Evolutionary conservation across 345 rosid species (phyloP), one percentile per base, ranked within the genome.

Genomic region (Barbarea vulgaris): DNA sequence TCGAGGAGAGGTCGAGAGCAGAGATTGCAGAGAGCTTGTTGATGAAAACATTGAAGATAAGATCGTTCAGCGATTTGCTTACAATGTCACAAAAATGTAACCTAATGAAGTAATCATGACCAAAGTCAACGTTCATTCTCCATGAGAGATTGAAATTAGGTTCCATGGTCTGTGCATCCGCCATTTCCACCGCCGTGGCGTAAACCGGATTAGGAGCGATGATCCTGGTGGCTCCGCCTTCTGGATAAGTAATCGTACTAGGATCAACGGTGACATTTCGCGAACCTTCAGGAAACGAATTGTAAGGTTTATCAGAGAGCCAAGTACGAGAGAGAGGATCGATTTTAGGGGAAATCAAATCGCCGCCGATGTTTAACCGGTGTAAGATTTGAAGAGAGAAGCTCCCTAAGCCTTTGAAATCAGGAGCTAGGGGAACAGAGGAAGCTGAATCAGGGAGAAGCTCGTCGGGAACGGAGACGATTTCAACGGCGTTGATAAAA

Each of bases 11-110:
- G 46, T 91, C 93, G 2, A 91, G 84, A 33, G 73, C 61, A 0
- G 83, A 77, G 1, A 73, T 77, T 1, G 77, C 93, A 50, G 76
- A 68, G 31, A 85, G n/a, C 22, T 64, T 80, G 78, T 91, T 94
- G 28, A 94, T 79, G 58, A 77, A 91, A 27, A 91, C 85, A 10
- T 86, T 83, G 81, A 91, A 87, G 79, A 84, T 77, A 33, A 93
- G 73, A 7, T 88, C 88, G 57, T 88, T 82, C 9, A 83, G 87
- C 58, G 83, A 79, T 74, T 81, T 78, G 85, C 97, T 94, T 7
- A 85, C 86, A 69, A 94, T 85, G 82, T 94, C 96, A 76, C 97
- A 88, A 67, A 94, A 94, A 63, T 91, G 97, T 64, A 85, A 10
- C 75, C 97, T 82, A 37, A 89, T 73, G 74, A 88, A 67, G 78